Conservation (phyloP, 2,329 filamentous ascomycete species). For the Sphaerostilbella broomeana region DNA sequence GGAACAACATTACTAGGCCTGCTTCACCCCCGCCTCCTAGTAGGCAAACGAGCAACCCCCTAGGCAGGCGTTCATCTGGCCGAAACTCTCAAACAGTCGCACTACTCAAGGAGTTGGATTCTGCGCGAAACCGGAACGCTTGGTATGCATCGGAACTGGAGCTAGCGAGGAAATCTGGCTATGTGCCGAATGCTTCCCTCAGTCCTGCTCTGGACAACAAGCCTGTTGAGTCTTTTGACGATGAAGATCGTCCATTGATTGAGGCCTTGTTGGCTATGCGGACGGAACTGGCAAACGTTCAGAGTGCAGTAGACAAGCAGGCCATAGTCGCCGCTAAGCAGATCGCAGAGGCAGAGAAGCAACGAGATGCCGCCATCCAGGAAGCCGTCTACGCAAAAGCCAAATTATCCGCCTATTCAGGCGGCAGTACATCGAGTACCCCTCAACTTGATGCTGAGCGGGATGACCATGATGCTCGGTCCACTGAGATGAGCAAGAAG, state of each 20-base stretch:
- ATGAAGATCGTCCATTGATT: conserved; percentile 85
- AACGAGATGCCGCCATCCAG: conserved; percentile 87
- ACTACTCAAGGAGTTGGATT: conserved; percentile 79
- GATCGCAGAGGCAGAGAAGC: conserved; percentile 89
- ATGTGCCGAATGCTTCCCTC: conserved; percentile 63
- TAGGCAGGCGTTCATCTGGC: conserved; percentile 54
- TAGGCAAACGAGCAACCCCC: conserved; percentile 50
- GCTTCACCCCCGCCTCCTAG: conserved; percentile 53
- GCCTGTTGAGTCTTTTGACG: conserved; percentile 71
- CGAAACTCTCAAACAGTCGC: conserved; percentile 63
- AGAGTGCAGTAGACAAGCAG: conserved; percentile 83
- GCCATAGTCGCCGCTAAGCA: conserved; percentile 77
- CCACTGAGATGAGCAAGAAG: conserved; percentile 70
- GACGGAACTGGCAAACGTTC: conserved; percentile 80
- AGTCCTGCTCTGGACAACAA: conserved; percentile 72
- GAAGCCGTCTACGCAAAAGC: conserved; percentile 95
- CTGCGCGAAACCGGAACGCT: conserved; percentile 77
- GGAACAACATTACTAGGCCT: conserved; percentile 36
- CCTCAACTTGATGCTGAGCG: conserved; percentile 54
- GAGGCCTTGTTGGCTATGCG: conserved; percentile 92
- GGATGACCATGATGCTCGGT: conserved; percentile 48
- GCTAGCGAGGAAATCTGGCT: conserved; percentile 83
- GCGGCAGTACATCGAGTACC: conserved; percentile 56
- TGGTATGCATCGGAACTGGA: conserved; percentile 97
- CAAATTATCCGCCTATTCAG: conserved; percentile 72